Base-by-base conservation (phyloP, 805 yeast genomes). In the Candida germanica region DNA sequence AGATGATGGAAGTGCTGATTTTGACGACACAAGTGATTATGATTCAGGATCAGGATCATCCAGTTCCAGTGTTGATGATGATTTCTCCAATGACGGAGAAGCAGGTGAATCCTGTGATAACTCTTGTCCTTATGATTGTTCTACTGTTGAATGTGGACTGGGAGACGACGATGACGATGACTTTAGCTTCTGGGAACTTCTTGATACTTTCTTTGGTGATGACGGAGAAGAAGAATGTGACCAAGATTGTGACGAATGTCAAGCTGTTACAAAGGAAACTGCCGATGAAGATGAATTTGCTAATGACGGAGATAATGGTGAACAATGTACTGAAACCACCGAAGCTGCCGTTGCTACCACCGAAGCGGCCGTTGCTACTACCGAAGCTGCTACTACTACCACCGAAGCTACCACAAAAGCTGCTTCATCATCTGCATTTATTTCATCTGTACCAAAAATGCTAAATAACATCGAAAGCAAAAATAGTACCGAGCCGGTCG, bases 181-280 rank as follows among this genome's bases (percentile, higher is more conserved):
- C 34, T 38, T 36, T 24, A 49, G 44, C 21, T 39, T 39, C 38
- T 29, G 35, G 19, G 46, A 44, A 29, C 39, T 44, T 20, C 24
- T 42, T 10, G 45, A 43, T 16, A 31, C 30, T 27, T 39, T 39
- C 36, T 42, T 40, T 38, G 43, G 49, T 9, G 41, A 39, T 17
- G 43, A 39, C 15, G 38, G 19, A n/a, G 39, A 33, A 32, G 46
- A 35, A 15, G 51, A 46, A 24, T 40, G 44, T 37, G 54, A 46
- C 20, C 36, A 36, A n/a, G 43, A 46, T 31, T 44, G 49, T 39
- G 45, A 36, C 26, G 40, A 43, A 34, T 42, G 48, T 35, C 24
- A 18, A 29, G 43, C 39, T 10, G 41, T 28, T 15, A 26, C 38
- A 5, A 32, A 30, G 13, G 16, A 37, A 12, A 25, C 32, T 23